phyloP scores from a whole-genome alignment of 1,139 yeast species.

The Saccharomyces uvarum region DNA sequence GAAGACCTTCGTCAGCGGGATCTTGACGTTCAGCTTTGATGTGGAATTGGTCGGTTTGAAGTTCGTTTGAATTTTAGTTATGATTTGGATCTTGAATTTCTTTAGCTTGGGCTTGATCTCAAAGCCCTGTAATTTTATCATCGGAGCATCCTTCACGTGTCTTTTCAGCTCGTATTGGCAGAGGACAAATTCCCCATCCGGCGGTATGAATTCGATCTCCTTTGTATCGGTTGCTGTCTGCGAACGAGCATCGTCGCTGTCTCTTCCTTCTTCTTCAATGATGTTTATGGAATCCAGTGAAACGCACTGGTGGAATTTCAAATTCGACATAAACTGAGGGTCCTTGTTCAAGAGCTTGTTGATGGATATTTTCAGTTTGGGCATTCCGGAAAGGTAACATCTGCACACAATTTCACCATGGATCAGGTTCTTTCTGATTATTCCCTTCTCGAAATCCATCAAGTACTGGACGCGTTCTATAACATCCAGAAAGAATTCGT shows the following conservation, averaged over 20 bases:
- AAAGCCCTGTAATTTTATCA: constrained; percentile 25
- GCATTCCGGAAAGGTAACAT: constrained; percentile 74
- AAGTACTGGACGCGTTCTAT: constrained; percentile 58
- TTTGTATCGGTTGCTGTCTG: constrained; percentile 34
- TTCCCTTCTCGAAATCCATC: constrained; percentile 48
- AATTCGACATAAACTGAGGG: constrained; percentile 37
- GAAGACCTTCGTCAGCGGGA: constrained; percentile 43
- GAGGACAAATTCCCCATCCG: constrained; percentile 66
- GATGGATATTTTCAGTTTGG: constrained; percentile 56
- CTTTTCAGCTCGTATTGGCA: constrained; percentile 41
- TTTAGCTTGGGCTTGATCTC: constrained; percentile 25
- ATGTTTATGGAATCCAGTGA: constrained; percentile 47
- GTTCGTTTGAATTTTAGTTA: constrained; percentile 42
- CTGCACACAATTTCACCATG: constrained; percentile 59
- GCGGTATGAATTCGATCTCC: constrained; percentile 64
- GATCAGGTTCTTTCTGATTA: constrained; percentile 54
- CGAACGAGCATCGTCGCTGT: not conserved
- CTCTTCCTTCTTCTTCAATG: constrained; percentile 3
- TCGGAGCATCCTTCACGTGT: constrained; percentile 37
- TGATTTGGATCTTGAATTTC: constrained; percentile 22
- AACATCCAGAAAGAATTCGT: constrained; percentile 71
- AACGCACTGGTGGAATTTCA: constrained; percentile 78
- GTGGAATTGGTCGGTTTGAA: constrained; percentile 61
- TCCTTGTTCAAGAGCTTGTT: constrained; percentile 49
- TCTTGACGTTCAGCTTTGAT: constrained; percentile 46